Percentiles rank a stretch among this genome's conserved stretches.
phyloP scores from a whole-genome alignment of 2,329 filamentous ascomycete species.

The Alternaria sp. region DNA sequence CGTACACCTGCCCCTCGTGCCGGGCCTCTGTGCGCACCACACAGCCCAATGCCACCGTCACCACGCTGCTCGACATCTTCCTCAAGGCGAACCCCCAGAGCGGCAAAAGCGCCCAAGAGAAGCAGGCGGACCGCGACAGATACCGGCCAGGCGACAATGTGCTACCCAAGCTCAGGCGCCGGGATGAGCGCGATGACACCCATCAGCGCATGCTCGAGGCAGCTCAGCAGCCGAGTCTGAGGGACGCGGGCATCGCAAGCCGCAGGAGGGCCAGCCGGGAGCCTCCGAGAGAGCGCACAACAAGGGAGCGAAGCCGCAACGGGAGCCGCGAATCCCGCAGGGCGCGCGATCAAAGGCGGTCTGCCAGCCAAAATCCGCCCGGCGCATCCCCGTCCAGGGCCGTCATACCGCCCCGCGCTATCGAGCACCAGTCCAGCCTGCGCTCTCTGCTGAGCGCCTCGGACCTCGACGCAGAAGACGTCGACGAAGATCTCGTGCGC shows the following conservation, averaged over 20 bases:
- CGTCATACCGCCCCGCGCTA: conserved; percentile 57
- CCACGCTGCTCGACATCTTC: conserved; percentile 88
- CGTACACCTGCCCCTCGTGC: conserved; percentile 92
- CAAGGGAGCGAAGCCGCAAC: conserved; percentile 50
- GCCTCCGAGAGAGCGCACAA: conserved; percentile 38
- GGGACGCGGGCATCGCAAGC: conserved; percentile 64
- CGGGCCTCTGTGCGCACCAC: conserved; percentile 86
- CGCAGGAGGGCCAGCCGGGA: conserved; percentile 50
- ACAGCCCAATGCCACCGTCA: conserved; percentile 87
- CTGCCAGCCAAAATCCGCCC: conserved; percentile 34
- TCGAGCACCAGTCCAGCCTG: conserved; percentile 90
- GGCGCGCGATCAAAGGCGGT: conserved; percentile 31
- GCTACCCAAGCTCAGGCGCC: conserved; percentile 65
- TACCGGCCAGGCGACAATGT: conserved; percentile 86
- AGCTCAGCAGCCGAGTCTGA: conserved; percentile 75
- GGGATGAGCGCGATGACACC: conserved; percentile 63
- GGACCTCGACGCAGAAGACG: conserved; percentile 76
- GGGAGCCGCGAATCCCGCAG: conserved; percentile 40
- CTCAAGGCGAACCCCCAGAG: conserved; percentile 79
- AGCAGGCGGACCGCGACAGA: conserved; percentile 73
- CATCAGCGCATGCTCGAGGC: conserved; percentile 74
- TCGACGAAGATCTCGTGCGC: conserved; percentile 86
- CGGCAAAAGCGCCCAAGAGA: conserved; percentile 73
- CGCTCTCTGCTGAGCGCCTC: conserved; percentile 82
- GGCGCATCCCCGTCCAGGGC: conserved; percentile 29